phyloP scores from a whole-genome alignment of 352 stramenopile species.

The Phytophthora pistaciae region DNA sequence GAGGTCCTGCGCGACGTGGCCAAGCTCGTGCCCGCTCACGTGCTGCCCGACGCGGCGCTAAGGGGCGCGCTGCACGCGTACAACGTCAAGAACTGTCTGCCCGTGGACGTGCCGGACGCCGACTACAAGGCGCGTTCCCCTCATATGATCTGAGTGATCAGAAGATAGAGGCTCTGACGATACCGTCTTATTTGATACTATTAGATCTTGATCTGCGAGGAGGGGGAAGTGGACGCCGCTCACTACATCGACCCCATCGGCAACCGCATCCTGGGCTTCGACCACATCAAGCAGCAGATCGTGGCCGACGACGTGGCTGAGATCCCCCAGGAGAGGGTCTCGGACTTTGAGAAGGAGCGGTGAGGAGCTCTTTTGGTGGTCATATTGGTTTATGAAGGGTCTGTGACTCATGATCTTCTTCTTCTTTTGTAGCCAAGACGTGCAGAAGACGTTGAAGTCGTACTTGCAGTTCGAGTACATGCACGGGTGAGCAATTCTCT shows the following conservation, averaged over 20 bases:
- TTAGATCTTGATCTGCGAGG: slow-evolving; percentile 84
- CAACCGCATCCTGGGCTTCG: slow-evolving; percentile 82
- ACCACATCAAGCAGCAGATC: slow-evolving; percentile 86
- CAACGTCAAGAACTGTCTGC: slow-evolving; percentile 77
- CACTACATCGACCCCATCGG: slow-evolving; percentile 89
- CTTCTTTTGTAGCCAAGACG: slow-evolving; percentile 12
- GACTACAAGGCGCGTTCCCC: slow-evolving; percentile 68
- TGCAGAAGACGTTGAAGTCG: slow-evolving; percentile 80
- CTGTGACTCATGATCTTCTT: not conserved
- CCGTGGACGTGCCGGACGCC: slow-evolving; percentile 74
- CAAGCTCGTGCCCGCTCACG: slow-evolving; percentile 77
- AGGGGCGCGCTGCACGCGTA: slow-evolving; percentile 80
- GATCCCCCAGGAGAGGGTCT: slow-evolving; percentile 46
- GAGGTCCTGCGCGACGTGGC: slow-evolving; percentile 87
- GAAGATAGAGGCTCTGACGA: slow-evolving; percentile 3
- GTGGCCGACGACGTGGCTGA: slow-evolving; percentile 61
- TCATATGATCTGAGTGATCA: not conserved
- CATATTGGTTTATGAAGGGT: not conserved
- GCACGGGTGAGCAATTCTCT: slow-evolving; percentile 41
- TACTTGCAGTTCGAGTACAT: slow-evolving; percentile 91
- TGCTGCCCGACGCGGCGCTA: slow-evolving; percentile 80
- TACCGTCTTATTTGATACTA: slow-evolving; percentile 4
- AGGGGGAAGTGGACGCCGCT: slow-evolving; percentile 79
- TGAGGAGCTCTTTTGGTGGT: slow-evolving; percentile 28
- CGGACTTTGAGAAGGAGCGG: slow-evolving; percentile 77